Evolutionary conservation across 1,139 yeast species (phyloP).

Genomic region (Magnusiomyces suaveolens): DNA sequence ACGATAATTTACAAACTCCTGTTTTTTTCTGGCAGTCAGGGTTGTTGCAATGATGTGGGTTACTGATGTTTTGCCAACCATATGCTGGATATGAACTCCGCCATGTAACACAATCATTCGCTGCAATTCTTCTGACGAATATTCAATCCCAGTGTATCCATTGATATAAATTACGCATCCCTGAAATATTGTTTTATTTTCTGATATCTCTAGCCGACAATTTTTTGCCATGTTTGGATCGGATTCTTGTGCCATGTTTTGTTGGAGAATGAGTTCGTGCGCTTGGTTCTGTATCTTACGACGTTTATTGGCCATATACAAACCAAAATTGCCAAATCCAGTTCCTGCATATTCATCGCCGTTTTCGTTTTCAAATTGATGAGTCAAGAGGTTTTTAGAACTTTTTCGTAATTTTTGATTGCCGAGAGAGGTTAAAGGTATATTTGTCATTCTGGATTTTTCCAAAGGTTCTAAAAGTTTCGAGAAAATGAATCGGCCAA

Average conservation of each 20-base stretch:
- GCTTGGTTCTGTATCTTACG: conserved; percentile 60
- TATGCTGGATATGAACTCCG: conserved; percentile 37
- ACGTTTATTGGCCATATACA: conserved; percentile 60
- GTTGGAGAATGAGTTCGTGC: conserved; percentile 34
- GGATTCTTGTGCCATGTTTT: conserved; percentile 19
- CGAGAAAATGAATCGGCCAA: too few species aligned
- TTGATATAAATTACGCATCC: conserved; percentile 66
- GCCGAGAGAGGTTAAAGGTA: background rate
- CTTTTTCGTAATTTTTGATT: background rate
- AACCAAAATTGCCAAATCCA: conserved; percentile 59
- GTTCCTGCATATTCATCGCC: conserved; percentile 34
- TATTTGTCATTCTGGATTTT: background rate
- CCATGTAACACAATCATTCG: conserved; percentile 66
- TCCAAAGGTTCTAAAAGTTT: too few species aligned
- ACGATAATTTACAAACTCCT: conserved; percentile 54
- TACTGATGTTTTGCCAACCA: conserved; percentile 57
- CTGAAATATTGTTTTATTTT: conserved; percentile 39
- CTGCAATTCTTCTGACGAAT: conserved; percentile 65
- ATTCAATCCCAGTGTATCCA: conserved; percentile 59
- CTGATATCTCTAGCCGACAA: conserved; percentile 11
- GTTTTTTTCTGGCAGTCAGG: conserved; percentile 64
- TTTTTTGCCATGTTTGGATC: background rate
- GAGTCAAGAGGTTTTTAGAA: background rate
- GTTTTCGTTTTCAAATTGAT: background rate
- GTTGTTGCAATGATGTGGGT: conserved; percentile 80